phyloP scores from a whole-genome alignment of 257 asterid genomes.

The Gardenia jasminoides region DNA sequence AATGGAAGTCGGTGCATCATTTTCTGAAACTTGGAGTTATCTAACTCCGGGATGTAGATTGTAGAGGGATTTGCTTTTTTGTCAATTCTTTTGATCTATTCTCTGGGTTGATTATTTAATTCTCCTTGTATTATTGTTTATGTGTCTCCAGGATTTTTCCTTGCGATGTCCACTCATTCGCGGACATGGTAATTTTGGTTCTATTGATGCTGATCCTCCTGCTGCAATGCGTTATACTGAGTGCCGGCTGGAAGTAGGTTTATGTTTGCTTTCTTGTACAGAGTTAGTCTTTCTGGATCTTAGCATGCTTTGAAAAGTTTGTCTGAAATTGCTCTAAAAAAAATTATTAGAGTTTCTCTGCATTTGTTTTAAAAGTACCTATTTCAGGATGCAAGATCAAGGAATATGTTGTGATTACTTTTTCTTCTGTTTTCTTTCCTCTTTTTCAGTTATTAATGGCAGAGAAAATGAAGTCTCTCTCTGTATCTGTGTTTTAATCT shows the following conservation, averaged over 20 bases:
- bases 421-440: not conserved
- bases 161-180: conserved; percentile 92
- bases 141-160: conserved; percentile 76
- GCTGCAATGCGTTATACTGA: conserved; percentile 99
- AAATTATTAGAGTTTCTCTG: not conserved
- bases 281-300: not conserved
- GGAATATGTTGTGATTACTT: no score
- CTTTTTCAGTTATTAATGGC: not conserved
- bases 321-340: not conserved
- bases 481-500: no score
- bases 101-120: not conserved
- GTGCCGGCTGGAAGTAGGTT: conserved; percentile 87
- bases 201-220: conserved; percentile 98
- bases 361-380: not conserved
- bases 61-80: not conserved
- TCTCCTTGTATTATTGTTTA: not conserved
- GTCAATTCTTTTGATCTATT: not conserved
- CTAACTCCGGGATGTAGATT: not conserved
- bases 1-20: not conserved
- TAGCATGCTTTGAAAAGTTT: not conserved
- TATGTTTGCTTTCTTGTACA: not conserved
- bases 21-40: not conserved
- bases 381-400: not conserved
- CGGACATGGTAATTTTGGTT: conserved; percentile 98
- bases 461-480: not conserved